Evolutionary conservation across 2,329 filamentous ascomycete species (phyloP).

Genomic region (Cryphonectria naterciae): DNA sequence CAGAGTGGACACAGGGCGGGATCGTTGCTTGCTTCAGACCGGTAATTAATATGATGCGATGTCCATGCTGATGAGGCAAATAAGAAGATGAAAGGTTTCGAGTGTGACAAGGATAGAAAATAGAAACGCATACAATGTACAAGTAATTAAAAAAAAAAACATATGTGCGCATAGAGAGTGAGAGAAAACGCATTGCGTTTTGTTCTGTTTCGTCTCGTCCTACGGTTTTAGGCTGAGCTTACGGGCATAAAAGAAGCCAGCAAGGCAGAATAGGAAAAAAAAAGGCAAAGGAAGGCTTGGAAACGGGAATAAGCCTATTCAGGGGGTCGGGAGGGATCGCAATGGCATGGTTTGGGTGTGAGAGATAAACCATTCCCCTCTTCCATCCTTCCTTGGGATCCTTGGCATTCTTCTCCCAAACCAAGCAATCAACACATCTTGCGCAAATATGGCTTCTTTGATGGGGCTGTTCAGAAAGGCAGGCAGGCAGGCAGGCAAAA

Average conservation of each 20-base stretch:
- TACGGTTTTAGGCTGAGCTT: neutral
- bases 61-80: neutral
- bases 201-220: neutral
- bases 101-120: neutral
- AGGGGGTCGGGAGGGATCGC: neutral
- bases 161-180: neutral
- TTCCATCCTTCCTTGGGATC: neutral
- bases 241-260: neutral
- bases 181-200: neutral
- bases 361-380: neutral
- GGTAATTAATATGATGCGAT: slow-evolving; percentile 1
- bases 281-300: neutral
- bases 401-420: neutral
- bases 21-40: neutral
- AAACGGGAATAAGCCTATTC: neutral
- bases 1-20: slow-evolving; percentile 2
- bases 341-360: neutral
- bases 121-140: slow-evolving; percentile 3
- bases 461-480: no score
- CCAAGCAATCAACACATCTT: neutral
- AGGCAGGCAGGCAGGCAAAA: neutral
- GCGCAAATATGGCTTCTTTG: neutral
- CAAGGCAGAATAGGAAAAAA: neutral
- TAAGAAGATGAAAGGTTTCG: neutral
- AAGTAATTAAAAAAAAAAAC: neutral